These are phyloP conservation scores for Casuarina equisetifolia DNA, from an alignment of 306 rosid species.

Conservation along the genomic window DNA sequence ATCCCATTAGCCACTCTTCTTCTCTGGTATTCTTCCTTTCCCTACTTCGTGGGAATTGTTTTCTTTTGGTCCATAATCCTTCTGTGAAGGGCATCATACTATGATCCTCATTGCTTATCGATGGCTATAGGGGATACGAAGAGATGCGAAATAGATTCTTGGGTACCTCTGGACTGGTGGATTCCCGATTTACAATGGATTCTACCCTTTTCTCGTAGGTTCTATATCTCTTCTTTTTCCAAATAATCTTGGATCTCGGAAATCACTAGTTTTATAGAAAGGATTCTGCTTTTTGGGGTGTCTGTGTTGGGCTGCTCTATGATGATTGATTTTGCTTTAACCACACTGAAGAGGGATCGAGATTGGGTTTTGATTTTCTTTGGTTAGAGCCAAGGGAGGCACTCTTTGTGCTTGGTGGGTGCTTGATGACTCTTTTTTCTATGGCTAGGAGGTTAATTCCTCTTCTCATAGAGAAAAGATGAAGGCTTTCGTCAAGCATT, in stretches of 20 bases:
- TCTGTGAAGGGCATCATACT: conserved; percentile 33
- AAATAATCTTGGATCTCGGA: neutral
- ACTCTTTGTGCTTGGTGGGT: conserved; percentile 38
- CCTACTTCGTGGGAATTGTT: neutral
- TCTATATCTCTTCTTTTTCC: conserved; percentile 30
- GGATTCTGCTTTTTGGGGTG: neutral
- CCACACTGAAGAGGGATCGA: conserved; percentile 60
- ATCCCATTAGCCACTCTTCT: neutral
- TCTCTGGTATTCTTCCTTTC: too few relatives aligned
- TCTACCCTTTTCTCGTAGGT: conserved; percentile 67
- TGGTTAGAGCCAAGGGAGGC: neutral
- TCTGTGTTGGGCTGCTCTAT: conserved; percentile 41
- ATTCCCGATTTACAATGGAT: conserved; percentile 32
- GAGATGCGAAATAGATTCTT: conserved; percentile 48
- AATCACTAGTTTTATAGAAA: neutral
- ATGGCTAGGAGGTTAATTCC: conserved; percentile 28
- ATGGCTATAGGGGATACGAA: conserved; percentile 42
- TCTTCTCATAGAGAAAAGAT: conserved; percentile 37
- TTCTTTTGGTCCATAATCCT: neutral
- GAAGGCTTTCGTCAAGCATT: conserved; percentile 45
- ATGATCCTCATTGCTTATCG: conserved; percentile 40
- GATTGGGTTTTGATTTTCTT: conserved; percentile 16
- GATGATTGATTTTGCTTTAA: conserved; percentile 77
- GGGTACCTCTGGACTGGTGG: conserved; percentile 63
- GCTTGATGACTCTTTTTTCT: conserved; percentile 37